Percentiles rank a stretch among this genome's conserved stretches.
Conservation (phyloP, 2,329 filamentous ascomycete genomes). For the Lojkania enalia region DNA sequence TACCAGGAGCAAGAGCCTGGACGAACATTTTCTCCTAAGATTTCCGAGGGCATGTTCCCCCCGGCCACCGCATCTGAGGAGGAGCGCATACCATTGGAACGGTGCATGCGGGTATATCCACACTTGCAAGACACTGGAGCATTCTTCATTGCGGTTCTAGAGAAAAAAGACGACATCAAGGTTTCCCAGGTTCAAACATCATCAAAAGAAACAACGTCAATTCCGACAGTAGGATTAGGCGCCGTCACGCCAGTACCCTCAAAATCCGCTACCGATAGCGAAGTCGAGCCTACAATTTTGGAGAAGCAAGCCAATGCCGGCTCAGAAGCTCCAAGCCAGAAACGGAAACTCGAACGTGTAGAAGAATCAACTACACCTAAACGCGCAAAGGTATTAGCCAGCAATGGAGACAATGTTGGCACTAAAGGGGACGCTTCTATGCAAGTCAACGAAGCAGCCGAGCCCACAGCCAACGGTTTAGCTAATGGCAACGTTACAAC, state of each 20-base stretch:
- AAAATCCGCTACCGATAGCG: not conserved
- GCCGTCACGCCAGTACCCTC: not conserved
- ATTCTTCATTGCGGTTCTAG: conserved; percentile 94
- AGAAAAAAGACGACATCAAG: conserved; percentile 76
- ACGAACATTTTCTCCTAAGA: conserved; percentile 50
- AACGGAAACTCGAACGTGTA: conserved; percentile 47
- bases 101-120: conserved; percentile 91
- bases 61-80: conserved; percentile 57
- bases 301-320: not conserved
- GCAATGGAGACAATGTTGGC: conserved; percentile 24
- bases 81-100: conserved; percentile 74
- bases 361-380: conserved; percentile 35
- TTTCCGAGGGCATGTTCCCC: conserved; percentile 85
- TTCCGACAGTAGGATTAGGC: too few species aligned
- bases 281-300: not conserved
- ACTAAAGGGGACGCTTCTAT: conserved; percentile 3
- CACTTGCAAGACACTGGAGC: conserved; percentile 95
- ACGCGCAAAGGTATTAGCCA: conserved; percentile 37
- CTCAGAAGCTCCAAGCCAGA: conserved; percentile 23
- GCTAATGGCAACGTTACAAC: conserved; percentile 16
- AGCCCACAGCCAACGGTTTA: not conserved
- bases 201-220: conserved; percentile 21
- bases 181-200: conserved; percentile 33
- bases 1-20: conserved; percentile 63
- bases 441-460: not conserved